phyloP scores from a whole-genome alignment of 2,329 filamentous ascomycete species.

The Cytospora paraplurivora region DNA sequence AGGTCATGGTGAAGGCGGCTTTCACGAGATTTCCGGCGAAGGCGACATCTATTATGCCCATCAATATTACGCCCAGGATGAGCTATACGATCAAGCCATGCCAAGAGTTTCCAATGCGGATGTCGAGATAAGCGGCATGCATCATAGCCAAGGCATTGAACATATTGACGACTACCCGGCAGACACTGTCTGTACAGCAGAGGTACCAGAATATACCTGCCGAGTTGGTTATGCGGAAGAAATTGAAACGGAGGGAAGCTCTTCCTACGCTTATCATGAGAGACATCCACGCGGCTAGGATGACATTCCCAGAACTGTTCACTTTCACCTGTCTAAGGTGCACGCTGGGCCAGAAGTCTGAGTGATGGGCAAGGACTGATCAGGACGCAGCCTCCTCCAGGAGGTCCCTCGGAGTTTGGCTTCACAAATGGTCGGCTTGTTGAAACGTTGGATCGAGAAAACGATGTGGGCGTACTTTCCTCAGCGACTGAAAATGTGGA shows the following conservation, averaged over 20 bases:
- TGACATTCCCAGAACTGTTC: neutral
- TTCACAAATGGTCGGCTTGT: neutral
- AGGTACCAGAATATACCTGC: neutral
- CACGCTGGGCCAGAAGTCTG: neutral
- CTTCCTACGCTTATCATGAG: neutral
- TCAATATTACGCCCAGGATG: neutral
- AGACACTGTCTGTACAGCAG: neutral
- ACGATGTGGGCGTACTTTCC: neutral
- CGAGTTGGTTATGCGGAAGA: neutral
- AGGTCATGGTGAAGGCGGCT: neutral
- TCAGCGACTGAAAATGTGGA: neutral
- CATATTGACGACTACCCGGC: neutral
- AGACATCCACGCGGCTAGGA: neutral
- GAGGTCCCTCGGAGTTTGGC: neutral
- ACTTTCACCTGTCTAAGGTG: neutral
- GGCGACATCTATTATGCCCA: neutral
- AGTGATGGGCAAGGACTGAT: neutral
- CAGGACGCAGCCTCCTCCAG: neutral
- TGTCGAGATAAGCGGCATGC: neutral
- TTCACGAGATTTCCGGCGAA: neutral
- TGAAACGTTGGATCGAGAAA: neutral
- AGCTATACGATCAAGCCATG: neutral
- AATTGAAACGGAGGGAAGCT: neutral
- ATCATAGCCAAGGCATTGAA: neutral
- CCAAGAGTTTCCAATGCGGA: neutral